Evolutionary conservation across 2,329 filamentous ascomycete genomes (phyloP).

Genomic region (Botrytis byssoidea): DNA sequence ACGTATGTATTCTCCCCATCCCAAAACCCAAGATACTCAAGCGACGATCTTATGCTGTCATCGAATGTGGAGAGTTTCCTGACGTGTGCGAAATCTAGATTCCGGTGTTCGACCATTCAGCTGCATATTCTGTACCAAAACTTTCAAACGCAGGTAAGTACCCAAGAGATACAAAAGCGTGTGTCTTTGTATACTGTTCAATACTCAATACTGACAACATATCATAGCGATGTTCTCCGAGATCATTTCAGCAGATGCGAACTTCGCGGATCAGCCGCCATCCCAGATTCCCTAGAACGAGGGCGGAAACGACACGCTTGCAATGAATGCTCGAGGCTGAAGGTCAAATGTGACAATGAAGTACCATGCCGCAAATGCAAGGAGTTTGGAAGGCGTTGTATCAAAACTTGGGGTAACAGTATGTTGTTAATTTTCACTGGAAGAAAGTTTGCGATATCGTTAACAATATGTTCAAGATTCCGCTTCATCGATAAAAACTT

Average conservation of each 20-base stretch:
- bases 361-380: constrained; percentile 38
- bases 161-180: not conserved
- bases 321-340: constrained; percentile 39
- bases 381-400: constrained; percentile 37
- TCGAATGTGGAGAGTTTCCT: not conserved
- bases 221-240: constrained; percentile 37
- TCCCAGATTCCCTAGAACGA: constrained; percentile 37
- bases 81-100: constrained; percentile 31
- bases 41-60: not conserved
- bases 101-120: constrained; percentile 37
- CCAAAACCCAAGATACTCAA: not conserved
- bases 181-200: not conserved
- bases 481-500: constrained; percentile 21
- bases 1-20: constrained; percentile 29
- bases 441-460: constrained; percentile 10
- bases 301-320: constrained; percentile 40
- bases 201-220: not conserved
- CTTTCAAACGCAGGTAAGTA: constrained; percentile 39
- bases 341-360: constrained; percentile 40
- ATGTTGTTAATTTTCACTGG: not conserved
- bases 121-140: constrained; percentile 40
- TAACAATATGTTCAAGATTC: constrained; percentile 17
- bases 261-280: constrained; percentile 33
- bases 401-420: constrained; percentile 34
- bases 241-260: constrained; percentile 40